These are phyloP conservation scores for Arctium lappa DNA, from an alignment of 129 eudicot genomes.

Conservation along the genomic window DNA sequence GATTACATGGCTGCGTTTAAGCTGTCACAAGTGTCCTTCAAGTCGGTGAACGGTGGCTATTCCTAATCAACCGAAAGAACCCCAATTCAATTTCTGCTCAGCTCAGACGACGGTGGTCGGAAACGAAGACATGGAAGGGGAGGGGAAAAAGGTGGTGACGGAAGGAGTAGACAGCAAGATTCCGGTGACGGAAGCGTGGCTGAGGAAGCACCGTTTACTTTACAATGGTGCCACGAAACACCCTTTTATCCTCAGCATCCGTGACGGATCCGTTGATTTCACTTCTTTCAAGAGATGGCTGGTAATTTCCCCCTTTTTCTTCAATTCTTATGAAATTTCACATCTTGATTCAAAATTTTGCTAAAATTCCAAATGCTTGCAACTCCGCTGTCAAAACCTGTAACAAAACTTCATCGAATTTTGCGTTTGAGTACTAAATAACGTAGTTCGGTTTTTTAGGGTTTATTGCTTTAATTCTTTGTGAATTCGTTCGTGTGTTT, in stretches of 20 bases:
- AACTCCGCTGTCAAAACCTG: neutral
- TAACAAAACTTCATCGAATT: neutral
- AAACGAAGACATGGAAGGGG: neutral
- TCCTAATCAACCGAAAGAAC: neutral
- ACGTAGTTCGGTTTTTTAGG: neutral
- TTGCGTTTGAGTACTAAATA: neutral
- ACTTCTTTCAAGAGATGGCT: conserved; percentile 76
- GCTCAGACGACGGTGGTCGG: neutral
- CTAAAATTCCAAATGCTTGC: neutral
- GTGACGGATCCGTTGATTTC: conserved; percentile 69
- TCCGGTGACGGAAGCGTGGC: conserved; percentile 51
- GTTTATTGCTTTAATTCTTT: neutral
- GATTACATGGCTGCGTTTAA: conserved; percentile 13
- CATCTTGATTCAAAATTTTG: neutral
- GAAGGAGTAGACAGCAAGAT: conserved; percentile 19
- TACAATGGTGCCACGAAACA: conserved; percentile 72
- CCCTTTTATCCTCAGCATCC: conserved; percentile 61
- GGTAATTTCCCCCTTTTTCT: conserved; percentile 35
- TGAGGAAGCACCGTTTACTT: conserved; percentile 50
- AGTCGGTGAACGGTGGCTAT: neutral
- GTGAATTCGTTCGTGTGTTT: too few relatives aligned
- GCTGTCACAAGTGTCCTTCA: conserved; percentile 11
- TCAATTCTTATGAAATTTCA: neutral
- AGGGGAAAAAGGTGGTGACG: conserved; percentile 2
- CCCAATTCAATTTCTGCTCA: neutral